A percentile compares a stretch with the other conserved stretches of the same genome.
phyloP scores from a whole-genome alignment of 306 rosid genomes.

The Medicago ruthenica region DNA sequence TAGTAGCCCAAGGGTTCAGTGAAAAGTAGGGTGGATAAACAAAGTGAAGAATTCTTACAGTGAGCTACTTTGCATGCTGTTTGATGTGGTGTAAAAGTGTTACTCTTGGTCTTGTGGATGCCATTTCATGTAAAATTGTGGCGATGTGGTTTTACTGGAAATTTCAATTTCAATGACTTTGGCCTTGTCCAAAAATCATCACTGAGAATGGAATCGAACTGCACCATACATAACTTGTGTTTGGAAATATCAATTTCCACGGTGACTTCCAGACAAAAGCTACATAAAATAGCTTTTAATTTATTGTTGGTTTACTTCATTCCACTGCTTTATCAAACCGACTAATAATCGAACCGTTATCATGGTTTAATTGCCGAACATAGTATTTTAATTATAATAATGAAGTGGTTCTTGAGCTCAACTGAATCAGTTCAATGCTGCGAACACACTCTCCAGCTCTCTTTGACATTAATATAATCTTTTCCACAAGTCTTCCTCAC shows the following conservation, averaged over 20 bases:
- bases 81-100: slow-evolving; percentile 4
- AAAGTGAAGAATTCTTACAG: slow-evolving; percentile 2
- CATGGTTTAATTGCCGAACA: not conserved
- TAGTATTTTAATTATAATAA: not conserved
- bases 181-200: not conserved
- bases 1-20: slow-evolving; percentile 43
- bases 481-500: not conserved
- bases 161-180: slow-evolving; percentile 2
- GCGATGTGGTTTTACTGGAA: slow-evolving; percentile 10
- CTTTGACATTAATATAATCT: not conserved
- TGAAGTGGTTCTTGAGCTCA: not conserved
- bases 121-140: slow-evolving; percentile 30
- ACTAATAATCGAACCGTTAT: not conserved
- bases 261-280: too few species aligned
- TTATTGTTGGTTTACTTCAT: too few species aligned
- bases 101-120: slow-evolving; percentile 30
- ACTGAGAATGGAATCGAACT: not conserved
- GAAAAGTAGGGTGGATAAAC: slow-evolving; percentile 37
- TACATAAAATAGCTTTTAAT: too few species aligned
- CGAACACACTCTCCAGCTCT: not conserved
- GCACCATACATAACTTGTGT: not conserved
- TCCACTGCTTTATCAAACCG: too few species aligned
- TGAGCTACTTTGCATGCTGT: slow-evolving; percentile 5
- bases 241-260: too few species aligned
- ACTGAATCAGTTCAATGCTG: not conserved